Evolutionary conservation across 768 basidiomycete genomes (phyloP).

Genomic region (Calocera cornea): DNA sequence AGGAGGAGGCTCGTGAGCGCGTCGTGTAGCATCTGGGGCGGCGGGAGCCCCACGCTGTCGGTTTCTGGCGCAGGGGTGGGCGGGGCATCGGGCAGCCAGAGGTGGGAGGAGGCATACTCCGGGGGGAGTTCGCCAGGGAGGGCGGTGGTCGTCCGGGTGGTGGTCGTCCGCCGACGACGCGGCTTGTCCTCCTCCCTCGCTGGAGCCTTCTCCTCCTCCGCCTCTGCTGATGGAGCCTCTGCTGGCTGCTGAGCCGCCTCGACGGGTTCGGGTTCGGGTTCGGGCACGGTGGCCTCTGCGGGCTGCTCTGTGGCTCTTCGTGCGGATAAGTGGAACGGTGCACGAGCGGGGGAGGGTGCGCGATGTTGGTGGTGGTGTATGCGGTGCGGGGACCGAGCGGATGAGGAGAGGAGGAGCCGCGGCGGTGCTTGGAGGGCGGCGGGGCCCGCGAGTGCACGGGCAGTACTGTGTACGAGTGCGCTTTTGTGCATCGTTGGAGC

Average conservation of each 20-base stretch:
- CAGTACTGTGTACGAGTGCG: neutral
- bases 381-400: neutral
- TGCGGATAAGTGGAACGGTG: neutral
- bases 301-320: neutral
- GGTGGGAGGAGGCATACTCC: neutral
- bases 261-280: neutral
- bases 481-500: neutral
- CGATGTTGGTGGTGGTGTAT: neutral
- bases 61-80: neutral
- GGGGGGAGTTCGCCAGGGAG: neutral
- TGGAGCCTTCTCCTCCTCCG: neutral
- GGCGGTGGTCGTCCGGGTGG: neutral
- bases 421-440: neutral
- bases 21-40: constrained; percentile 61
- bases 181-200: neutral
- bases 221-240: neutral
- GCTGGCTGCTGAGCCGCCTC: neutral
- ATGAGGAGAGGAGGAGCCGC: too few relatives aligned
- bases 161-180: neutral
- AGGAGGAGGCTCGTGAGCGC: constrained; percentile 62
- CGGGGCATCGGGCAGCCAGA: neutral
- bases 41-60: constrained; percentile 35
- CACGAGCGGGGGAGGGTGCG: neutral
- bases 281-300: neutral
- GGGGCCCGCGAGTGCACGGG: neutral